Conservation (phyloP, 2,329 filamentous ascomycete species). For the Xylaria polymorpha region DNA sequence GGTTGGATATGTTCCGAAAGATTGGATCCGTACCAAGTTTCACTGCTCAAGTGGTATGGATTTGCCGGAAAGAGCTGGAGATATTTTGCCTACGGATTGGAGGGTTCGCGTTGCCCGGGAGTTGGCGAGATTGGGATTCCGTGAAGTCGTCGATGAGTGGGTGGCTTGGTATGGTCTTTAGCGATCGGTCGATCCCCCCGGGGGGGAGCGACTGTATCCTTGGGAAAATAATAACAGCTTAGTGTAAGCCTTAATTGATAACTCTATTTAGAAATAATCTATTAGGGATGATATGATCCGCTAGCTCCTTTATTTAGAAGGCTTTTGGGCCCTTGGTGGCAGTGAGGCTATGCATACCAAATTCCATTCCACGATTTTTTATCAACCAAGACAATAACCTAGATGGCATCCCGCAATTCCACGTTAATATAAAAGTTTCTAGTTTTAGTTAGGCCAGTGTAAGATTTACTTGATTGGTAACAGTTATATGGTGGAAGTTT, state of each 20-base stretch:
- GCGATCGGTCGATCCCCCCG: conserved; percentile 24
- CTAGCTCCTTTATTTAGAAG: conserved; percentile 22
- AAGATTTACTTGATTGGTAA: conserved; percentile 14
- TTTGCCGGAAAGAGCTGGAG: conserved; percentile 25
- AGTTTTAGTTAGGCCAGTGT: conserved; percentile 11
- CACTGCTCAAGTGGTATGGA: conserved; percentile 29
- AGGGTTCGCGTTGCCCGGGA: conserved; percentile 27
- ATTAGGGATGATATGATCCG: conserved; percentile 21
- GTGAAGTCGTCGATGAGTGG: conserved; percentile 22
- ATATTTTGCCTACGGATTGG: conserved; percentile 26
- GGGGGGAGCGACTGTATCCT: conserved; percentile 22
- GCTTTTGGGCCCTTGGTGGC: conserved; percentile 21
- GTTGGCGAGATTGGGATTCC: conserved; percentile 25
- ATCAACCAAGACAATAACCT: conserved; percentile 13
- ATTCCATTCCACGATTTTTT: conserved; percentile 11
- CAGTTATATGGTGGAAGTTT: conserved; percentile 12
- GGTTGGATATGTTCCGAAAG: conserved; percentile 30
- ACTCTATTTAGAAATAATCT: conserved; percentile 17
- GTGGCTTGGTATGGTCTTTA: conserved; percentile 7
- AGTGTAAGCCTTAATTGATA: conserved; percentile 23
- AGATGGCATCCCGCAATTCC: conserved; percentile 10
- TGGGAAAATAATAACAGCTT: conserved; percentile 26
- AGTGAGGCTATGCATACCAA: conserved; percentile 24
- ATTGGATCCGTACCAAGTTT: conserved; percentile 34
- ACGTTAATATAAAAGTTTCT: conserved; percentile 11